Evolutionary conservation across 495 filamentous ascomycete species (phyloP), one percentile per base, ranked within the genome.

Genomic region (Cercophora sp.): DNA sequence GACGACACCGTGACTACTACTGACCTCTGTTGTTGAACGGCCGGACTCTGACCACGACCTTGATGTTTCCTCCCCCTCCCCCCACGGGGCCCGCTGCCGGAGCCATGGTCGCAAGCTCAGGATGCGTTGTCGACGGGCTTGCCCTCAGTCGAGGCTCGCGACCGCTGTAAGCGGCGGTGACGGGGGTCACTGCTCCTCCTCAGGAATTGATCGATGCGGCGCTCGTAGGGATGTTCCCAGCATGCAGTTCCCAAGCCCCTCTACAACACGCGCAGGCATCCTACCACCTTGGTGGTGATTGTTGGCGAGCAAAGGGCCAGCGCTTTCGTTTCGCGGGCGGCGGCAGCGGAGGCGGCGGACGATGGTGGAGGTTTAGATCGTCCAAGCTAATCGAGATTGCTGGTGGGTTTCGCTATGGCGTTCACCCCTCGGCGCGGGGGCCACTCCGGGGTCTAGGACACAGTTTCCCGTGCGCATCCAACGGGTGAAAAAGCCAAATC

Each of bases 31-130:
- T 79, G 70, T 96, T 96, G 71, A 96, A 96, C 25, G 92, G 91
- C 65, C 92, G 83, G 52, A 85, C 80, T 72, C 93, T 83, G 74
- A 99, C 93, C 79, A 99, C 93, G 76, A 99, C 93, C 87, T 97
- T 99, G 70, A 99, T 99, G 68, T 99, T 99, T 69, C 87, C 91
- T 51, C 85, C 54, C 13, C 46, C 53, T 13, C 54, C 49, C 24
- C 49, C 61, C 16, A 56, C 40, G 51, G 61, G 54, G 42, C 49
- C 42, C 44, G 54, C 87, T 53, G 75, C 80, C 67, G 86, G 81
- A 72, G 86, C 79, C 86, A 90, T 91, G 69, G 51, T 65, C 16
- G 57, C 54, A 32, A 48, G 44, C 25, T 32, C 15, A 9, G 37
- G 36, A 19, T 27, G 18, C 16, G 16, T 13, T 16, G 35, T n/a